phyloP scores from a whole-genome alignment of 768 basidiomycete species.

The Nevesoporus exiguus region DNA sequence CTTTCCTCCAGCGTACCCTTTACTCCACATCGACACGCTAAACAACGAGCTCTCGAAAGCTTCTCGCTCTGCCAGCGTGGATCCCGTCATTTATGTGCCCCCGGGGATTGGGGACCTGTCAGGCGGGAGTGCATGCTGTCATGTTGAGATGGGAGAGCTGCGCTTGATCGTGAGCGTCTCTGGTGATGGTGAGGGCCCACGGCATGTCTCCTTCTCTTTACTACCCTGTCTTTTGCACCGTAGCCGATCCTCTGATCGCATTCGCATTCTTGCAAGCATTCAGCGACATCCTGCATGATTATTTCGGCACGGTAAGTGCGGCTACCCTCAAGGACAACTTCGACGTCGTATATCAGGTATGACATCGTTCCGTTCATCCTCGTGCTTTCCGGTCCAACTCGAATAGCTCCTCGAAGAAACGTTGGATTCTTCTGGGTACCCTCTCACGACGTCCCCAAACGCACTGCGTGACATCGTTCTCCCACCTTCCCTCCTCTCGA shows the following conservation, averaged over 20 bases:
- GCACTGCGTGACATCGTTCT: conserved; percentile 91
- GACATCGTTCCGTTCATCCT: conserved; percentile 9
- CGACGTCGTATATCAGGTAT: conserved; percentile 90
- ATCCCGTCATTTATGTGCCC: conserved; percentile 71
- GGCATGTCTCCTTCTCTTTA: not conserved
- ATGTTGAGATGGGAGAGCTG: conserved; percentile 73
- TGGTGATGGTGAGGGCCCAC: conserved; percentile 60
- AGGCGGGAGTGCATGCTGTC: conserved; percentile 70
- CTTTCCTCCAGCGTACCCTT: conserved; percentile 70
- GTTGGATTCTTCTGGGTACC: conserved; percentile 89
- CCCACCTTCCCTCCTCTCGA: conserved; percentile 82
- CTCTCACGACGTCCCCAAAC: conserved; percentile 86
- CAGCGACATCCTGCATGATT: conserved; percentile 77
- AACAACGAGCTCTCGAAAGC: conserved; percentile 68
- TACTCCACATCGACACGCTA: conserved; percentile 82
- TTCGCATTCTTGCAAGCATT: conserved; percentile 89
- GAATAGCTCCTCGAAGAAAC: conserved; percentile 87
- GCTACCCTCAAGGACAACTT: conserved; percentile 85
- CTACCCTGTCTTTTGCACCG: not conserved
- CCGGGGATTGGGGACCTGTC: conserved; percentile 41
- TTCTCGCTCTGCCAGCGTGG: conserved; percentile 50
- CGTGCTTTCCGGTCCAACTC: conserved; percentile 1
- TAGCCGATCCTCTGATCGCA: conserved; percentile 87
- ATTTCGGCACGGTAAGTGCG: conserved; percentile 82
- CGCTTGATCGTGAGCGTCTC: conserved; percentile 78